A percentile compares a stretch with the other conserved stretches of the same genome.
phyloP scores from a whole-genome alignment of 2,329 filamentous ascomycete genomes.

The Teratosphaeria viscida region DNA sequence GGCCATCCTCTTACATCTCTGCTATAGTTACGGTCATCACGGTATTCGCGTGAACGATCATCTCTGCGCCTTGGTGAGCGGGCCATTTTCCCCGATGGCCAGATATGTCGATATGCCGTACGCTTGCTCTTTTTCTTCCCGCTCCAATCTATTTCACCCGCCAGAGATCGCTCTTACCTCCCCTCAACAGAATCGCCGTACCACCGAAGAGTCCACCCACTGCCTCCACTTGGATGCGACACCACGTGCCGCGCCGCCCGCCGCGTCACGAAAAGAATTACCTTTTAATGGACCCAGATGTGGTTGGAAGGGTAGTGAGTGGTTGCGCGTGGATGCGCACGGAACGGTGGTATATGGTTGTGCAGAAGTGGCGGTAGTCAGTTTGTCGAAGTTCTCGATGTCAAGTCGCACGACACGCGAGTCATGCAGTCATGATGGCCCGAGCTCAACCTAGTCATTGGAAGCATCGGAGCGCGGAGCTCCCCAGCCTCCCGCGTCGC shows the following conservation, averaged over 20 bases:
- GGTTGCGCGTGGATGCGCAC: background rate
- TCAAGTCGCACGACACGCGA: background rate
- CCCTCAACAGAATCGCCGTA: background rate
- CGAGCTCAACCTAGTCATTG: background rate
- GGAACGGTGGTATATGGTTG: background rate
- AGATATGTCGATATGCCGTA: background rate
- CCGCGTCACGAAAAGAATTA: background rate
- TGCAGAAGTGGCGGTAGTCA: background rate
- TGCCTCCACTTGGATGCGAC: background rate
- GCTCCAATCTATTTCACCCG: background rate
- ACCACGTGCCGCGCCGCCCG: background rate
- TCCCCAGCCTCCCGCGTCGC: background rate
- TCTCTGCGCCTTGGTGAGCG: conserved; percentile 14
- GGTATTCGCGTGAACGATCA: conserved; percentile 4
- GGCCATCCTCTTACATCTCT: background rate
- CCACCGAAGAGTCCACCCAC: background rate
- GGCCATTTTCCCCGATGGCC: conserved; percentile 7
- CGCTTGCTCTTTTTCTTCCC: background rate
- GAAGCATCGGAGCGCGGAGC: background rate
- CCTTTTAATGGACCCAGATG: background rate
- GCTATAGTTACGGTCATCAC: conserved; percentile 5
- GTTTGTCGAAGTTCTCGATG: background rate
- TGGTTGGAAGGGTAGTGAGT: background rate
- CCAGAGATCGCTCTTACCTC: background rate
- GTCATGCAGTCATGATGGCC: background rate